A percentile compares a stretch with the other conserved stretches of the same genome.
Conservation (phyloP, 2,329 filamentous ascomycete genomes). For the Pseudogymnoascus sp. region DNA sequence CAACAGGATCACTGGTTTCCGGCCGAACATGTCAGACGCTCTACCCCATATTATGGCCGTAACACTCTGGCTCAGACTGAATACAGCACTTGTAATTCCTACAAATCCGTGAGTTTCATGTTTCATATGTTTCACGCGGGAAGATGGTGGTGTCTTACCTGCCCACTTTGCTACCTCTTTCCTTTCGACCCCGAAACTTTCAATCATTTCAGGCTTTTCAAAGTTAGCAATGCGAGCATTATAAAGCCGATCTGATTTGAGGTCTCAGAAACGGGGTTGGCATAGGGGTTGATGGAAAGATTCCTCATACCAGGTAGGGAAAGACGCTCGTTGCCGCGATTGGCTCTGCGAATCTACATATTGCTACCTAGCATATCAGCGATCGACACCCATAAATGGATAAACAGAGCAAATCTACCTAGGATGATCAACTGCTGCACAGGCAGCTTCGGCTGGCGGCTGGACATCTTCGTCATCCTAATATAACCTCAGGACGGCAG, state of each 20-base stretch:
- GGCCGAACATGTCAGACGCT: constrained; percentile 69
- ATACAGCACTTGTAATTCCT: constrained; percentile 57
- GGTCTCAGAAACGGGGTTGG: background rate
- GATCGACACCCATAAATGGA: background rate
- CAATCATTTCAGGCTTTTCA: constrained; percentile 69
- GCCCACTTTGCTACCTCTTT: constrained; percentile 74
- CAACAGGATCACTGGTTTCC: constrained; percentile 72
- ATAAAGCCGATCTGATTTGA: background rate
- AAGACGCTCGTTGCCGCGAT: constrained; percentile 51
- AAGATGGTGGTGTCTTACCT: constrained; percentile 32
- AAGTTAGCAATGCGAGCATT: background rate
- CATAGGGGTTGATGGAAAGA: background rate
- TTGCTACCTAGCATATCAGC: constrained; percentile 41
- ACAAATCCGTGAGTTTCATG: constrained; percentile 9
- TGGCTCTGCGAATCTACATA: constrained; percentile 73
- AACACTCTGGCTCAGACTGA: constrained; percentile 63
- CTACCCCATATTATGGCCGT: constrained; percentile 71
- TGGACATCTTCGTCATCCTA: constrained; percentile 23
- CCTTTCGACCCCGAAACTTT: constrained; percentile 64
- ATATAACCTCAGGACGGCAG: background rate
- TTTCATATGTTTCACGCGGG: constrained; percentile 8
- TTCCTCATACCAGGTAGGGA: constrained; percentile 36
- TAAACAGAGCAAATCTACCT: constrained; percentile 44
- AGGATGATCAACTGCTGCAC: constrained; percentile 70
- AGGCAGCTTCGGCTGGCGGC: constrained; percentile 55